Base-by-base conservation (phyloP, 495 filamentous ascomycete genomes). In the Echria macrotheca region DNA sequence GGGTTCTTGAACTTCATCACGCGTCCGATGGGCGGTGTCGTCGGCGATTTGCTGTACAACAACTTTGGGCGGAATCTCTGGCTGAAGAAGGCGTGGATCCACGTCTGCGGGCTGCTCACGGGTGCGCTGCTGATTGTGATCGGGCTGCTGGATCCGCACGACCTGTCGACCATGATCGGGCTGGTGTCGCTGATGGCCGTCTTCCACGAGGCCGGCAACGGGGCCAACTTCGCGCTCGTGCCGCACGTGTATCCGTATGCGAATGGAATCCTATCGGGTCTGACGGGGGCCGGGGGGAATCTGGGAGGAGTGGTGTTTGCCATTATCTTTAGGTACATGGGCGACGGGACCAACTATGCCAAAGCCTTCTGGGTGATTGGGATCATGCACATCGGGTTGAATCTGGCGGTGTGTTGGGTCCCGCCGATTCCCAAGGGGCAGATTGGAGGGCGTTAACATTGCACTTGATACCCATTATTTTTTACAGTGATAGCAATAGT, bases 221-320 rank as follows among this genome's bases (percentile, higher is more conserved):
- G 90, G 0, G 86, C 83, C 8, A 91, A 87, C 63, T 96, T 93
- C 61, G 77, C 87, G 0, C 72, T 95, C 23, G 80, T 95, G 2
- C 90, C 90, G 38, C 90, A 95, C 57, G 83, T 94, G 3, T 81
- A 87, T 59, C 87, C 89, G 0, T 78, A 71, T 49, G 84, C 87
- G 12, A 69, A 71, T 52, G 71, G 76, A 40, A 78, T 94, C 44
- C 73, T 95, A 15, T 85, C 83, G 9, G 89, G 90, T 15, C 64
- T 83, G 36, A 84, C 87, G 11, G 90, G 90, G 5, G 89, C 84
- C 0, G 70, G 79, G 9, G 90, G 90, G 2, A 96, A 95, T 53
- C 58, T 96, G 6, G 90, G 90, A 0, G 90, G 90, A 15, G 83
- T 95, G 33, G 71, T 93, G 46, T 95, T 94, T 63, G 82, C 86